Evolutionary conservation across 2,329 filamentous ascomycete genomes (phyloP).

Genomic region (Talaromyces sp.): DNA sequence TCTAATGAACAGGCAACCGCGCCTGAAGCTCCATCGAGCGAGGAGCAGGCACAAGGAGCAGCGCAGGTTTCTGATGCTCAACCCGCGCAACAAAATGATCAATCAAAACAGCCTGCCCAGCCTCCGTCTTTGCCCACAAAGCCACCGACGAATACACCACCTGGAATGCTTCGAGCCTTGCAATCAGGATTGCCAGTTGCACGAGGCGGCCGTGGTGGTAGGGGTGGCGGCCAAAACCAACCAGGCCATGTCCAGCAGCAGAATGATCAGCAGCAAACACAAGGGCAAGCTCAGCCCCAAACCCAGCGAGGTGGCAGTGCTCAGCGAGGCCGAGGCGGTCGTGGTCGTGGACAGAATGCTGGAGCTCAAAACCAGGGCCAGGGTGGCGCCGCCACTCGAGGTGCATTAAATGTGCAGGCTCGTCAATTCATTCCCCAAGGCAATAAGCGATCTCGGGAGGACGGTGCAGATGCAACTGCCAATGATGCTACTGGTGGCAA

Average conservation of each 20-base stretch:
- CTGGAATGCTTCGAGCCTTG: slow-evolving; percentile 45
- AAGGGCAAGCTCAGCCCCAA: slow-evolving; percentile 24
- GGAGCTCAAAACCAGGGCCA: slow-evolving; percentile 28
- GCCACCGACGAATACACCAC: slow-evolving; percentile 40
- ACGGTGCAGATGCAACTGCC: slow-evolving; percentile 43
- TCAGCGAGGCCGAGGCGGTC: slow-evolving; percentile 49
- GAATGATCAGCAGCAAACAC: slow-evolving; percentile 34
- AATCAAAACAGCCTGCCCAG: slow-evolving; percentile 14
- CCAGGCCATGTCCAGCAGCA: slow-evolving; percentile 33
- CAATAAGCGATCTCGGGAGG: slow-evolving; percentile 60
- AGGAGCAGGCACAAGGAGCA: not conserved
- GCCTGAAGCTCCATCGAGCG: not conserved
- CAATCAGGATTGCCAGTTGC: slow-evolving; percentile 51
- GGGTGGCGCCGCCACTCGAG: slow-evolving; percentile 3
- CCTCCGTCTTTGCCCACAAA: slow-evolving; percentile 32
- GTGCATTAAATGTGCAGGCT: slow-evolving; percentile 44
- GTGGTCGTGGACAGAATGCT: slow-evolving; percentile 45
- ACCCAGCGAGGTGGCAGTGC: slow-evolving; percentile 42
- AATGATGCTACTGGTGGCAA: slow-evolving; percentile 48
- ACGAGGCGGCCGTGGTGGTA: slow-evolving; percentile 44
- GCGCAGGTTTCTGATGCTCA: not conserved
- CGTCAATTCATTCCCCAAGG: slow-evolving; percentile 60
- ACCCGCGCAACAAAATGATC: slow-evolving; percentile 20
- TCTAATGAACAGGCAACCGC: slow-evolving; percentile 8
- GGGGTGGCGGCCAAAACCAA: slow-evolving; percentile 37